Evolutionary conservation across 192 early-diverging fungal species (phyloP), one percentile per base, ranked within the genome.

Genomic region (Physocladia obscura): DNA sequence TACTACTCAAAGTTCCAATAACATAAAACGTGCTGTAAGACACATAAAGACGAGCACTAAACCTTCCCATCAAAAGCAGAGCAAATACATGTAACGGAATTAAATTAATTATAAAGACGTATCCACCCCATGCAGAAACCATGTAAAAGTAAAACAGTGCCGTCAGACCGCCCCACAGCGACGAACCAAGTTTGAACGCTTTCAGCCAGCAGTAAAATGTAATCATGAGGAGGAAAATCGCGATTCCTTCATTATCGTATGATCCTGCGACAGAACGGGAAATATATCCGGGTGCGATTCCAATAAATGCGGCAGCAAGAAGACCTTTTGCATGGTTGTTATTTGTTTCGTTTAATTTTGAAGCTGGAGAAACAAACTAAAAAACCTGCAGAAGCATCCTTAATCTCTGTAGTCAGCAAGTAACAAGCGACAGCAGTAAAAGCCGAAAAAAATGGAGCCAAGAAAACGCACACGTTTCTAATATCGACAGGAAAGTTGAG

Each of bases 251-350:
- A 79, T 99, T 98, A 77, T 99, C 98, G 64, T 99, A 99, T 8
- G 96, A 97, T 3, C 98, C 98, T 13, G 98, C 96, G n/a, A 99
- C 98, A 0, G 98, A 99, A 49, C 98, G 91, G n/a, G 98, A 99
- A 71, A 99, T 98, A 73, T 99, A 99, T 0, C 98, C 98, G 0
- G 98, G 98, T 1, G 96, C 98, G 62, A 99, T 89, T 26, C 93
- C 98, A 51, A 99, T 93, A 80, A 99, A 99, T 1, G 92, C 92
- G 6, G 98, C 98, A 3, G 98, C 98, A 49, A 99, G 79, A 2
- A 99, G 84, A 27, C 98, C 97, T 62, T 22, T 21, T 1, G 26
- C 39, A 62, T n/a, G n/a, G n/a, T n/a, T n/a, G n/a, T n/a, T n/a
- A n/a, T n/a, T n/a, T n/a, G n/a, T n/a, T n/a, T n/a, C n/a, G n/a